phyloP scores from a whole-genome alignment of 495 filamentous ascomycete species.

The Lindgomyces ingoldianus region DNA sequence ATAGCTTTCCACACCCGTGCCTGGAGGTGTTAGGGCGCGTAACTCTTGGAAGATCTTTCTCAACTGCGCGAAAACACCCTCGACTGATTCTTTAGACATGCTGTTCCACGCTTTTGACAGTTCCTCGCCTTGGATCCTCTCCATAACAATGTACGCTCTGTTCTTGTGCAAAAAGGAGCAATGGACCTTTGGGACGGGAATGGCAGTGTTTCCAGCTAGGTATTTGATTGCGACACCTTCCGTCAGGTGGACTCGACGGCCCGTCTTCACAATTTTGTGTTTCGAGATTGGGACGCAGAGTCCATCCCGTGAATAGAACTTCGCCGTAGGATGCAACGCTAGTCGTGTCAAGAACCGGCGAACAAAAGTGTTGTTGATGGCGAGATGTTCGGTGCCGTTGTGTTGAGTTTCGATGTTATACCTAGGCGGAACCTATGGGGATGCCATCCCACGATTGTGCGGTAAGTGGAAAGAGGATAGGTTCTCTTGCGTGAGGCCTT shows the following conservation, averaged over 20 bases:
- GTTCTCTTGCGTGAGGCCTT: conserved; percentile 8
- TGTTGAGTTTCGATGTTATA: conserved; percentile 15
- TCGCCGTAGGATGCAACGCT: conserved; percentile 10
- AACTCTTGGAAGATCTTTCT: conserved; percentile 47
- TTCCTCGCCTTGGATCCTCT: conserved; percentile 51
- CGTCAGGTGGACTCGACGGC: conserved; percentile 41
- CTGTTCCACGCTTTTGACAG: conserved; percentile 21
- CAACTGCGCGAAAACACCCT: conserved; percentile 51
- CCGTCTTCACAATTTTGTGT: conserved; percentile 17
- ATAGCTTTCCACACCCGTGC: conserved; percentile 38
- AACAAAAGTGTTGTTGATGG: conserved; percentile 24
- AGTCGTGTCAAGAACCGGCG: conserved; percentile 19
- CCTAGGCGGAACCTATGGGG: conserved; percentile 8
- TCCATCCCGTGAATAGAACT: conserved; percentile 2
- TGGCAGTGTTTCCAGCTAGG: conserved; percentile 50
- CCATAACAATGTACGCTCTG: conserved; percentile 55
- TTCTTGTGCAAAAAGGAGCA: conserved; percentile 51
- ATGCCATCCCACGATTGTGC: conserved; percentile 7
- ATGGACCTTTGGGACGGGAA: conserved; percentile 55
- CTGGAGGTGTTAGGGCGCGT: conserved; percentile 45
- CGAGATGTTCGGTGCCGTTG: conserved; percentile 19
- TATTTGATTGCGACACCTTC: conserved; percentile 55
- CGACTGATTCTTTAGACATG: conserved; percentile 47
- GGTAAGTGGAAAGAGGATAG: conserved; percentile 15
- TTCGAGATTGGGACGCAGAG: conserved; percentile 12